Conservation (phyloP, 2,329 filamentous ascomycete species). For the Hortaea sp. region DNA sequence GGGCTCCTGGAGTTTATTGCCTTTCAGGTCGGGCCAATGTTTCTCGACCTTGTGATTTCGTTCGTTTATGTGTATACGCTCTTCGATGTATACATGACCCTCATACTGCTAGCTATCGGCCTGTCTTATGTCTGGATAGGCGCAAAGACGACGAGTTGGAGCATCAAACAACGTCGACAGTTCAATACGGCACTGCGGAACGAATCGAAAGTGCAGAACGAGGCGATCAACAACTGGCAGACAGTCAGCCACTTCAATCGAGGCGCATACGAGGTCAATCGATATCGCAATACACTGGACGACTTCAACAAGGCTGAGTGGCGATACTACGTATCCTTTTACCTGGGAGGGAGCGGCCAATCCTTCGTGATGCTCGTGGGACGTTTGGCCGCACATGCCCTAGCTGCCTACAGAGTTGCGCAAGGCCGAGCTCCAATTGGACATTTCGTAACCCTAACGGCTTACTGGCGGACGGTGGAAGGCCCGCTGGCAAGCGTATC, state of each 20-base stretch:
- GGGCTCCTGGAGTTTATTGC: slow-evolving; percentile 49
- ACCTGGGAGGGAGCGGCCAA: slow-evolving; percentile 32
- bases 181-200: slow-evolving; percentile 31
- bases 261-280: slow-evolving; percentile 41
- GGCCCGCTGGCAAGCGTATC: slow-evolving; percentile 42
- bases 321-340: slow-evolving; percentile 19
- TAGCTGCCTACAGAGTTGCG: slow-evolving; percentile 45
- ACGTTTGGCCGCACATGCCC: slow-evolving; percentile 39
- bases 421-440: slow-evolving; percentile 43
- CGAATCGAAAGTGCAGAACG: slow-evolving; percentile 45
- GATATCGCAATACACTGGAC: slow-evolving; percentile 35
- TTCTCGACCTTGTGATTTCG: slow-evolving; percentile 52
- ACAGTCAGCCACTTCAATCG: slow-evolving; percentile 53
- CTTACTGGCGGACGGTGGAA: slow-evolving; percentile 49
- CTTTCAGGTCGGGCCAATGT: slow-evolving; percentile 51
- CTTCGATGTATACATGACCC: slow-evolving; percentile 52
- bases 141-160: slow-evolving; percentile 34
- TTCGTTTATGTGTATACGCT: slow-evolving; percentile 51
- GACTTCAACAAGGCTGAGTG: slow-evolving; percentile 24
- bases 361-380: slow-evolving; percentile 39
- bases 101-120: slow-evolving; percentile 38
- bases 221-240: slow-evolving; percentile 51
- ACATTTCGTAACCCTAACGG: slow-evolving; percentile 53
- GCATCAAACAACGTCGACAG: slow-evolving; percentile 16
- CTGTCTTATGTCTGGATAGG: slow-evolving; percentile 45